Percentiles rank a stretch among this genome's conserved stretches.
Conservation (phyloP, 495 filamentous ascomycete species). For the Xylaria nigripes region DNA sequence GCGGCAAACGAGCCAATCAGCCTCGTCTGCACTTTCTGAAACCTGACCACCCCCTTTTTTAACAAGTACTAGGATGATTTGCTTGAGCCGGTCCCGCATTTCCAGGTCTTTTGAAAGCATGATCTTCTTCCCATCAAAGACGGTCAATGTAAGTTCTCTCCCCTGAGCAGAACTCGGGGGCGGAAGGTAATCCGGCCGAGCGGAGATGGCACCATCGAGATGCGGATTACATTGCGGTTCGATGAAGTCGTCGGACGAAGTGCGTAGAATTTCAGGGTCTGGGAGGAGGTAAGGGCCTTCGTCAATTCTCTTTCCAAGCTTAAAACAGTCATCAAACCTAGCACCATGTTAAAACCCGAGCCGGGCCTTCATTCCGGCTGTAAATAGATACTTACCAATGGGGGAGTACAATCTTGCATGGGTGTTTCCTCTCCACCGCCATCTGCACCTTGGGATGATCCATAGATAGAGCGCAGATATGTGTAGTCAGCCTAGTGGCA, state of each 20-base stretch:
- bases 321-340: constrained; percentile 95
- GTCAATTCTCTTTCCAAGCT: constrained; percentile 77
- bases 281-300: constrained; percentile 83
- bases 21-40: constrained; percentile 55
- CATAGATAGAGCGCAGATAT: constrained; percentile 76
- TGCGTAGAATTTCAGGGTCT: constrained; percentile 67
- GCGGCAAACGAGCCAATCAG: constrained; percentile 77
- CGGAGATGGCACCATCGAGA: constrained; percentile 65
- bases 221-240: constrained; percentile 47
- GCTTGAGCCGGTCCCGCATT: constrained; percentile 54
- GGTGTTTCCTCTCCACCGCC: constrained; percentile 53
- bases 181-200: constrained; percentile 48
- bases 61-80: constrained; percentile 63
- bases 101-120: constrained; percentile 64
- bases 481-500: constrained; percentile 67
- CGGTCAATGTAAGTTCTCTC: constrained; percentile 36
- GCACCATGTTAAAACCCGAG: constrained; percentile 19
- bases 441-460: constrained; percentile 63
- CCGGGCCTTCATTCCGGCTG: neutral
- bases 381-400: constrained; percentile 61
- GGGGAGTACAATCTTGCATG: constrained; percentile 79
- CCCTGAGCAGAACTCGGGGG: constrained; percentile 31
- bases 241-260: constrained; percentile 46
- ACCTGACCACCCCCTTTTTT: constrained; percentile 58
- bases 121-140: constrained; percentile 58